These are phyloP conservation scores for Fonsecaea pedrosoi DNA, from an alignment of 2,329 filamentous ascomycete species.

Conservation along the genomic window DNA sequence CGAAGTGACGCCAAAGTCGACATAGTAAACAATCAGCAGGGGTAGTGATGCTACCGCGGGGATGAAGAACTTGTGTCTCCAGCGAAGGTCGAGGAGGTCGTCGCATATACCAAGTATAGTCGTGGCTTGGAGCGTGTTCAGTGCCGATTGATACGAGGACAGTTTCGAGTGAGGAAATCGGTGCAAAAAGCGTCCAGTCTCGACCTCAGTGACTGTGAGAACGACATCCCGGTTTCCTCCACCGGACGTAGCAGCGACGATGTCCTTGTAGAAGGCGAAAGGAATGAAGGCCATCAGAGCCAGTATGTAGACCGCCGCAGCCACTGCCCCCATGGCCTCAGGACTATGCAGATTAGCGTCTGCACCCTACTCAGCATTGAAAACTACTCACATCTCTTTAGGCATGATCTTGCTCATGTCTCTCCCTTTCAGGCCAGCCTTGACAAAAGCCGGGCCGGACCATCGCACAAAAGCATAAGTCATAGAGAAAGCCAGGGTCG, in stretches of 20 bases:
- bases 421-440: constrained; percentile 83
- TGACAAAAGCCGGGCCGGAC: constrained; percentile 89
- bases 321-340: constrained; percentile 94
- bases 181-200: constrained; percentile 85
- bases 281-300: constrained; percentile 91
- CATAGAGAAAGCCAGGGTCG: constrained; percentile 79
- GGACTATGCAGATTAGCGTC: constrained; percentile 60
- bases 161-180: constrained; percentile 96
- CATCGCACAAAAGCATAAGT: constrained; percentile 88
- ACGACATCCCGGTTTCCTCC: constrained; percentile 91
- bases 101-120: constrained; percentile 92
- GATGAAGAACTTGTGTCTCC: constrained; percentile 98
- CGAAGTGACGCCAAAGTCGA: constrained; percentile 96
- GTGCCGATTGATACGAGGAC: constrained; percentile 90
- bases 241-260: constrained; percentile 91
- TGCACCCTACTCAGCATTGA: not conserved
- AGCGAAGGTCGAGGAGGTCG: constrained; percentile 96
- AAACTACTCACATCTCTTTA: constrained; percentile 70
- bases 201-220: constrained; percentile 72
- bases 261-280: constrained; percentile 97
- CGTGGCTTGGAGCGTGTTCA: constrained; percentile 89
- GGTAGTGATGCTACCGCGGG: constrained; percentile 92
- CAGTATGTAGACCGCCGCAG: constrained; percentile 89
- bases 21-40: constrained; percentile 94
- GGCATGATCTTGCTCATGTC: constrained; percentile 82